A percentile compares a stretch with the other conserved stretches of the same genome.
Evolutionary conservation across 768 basidiomycete genomes (phyloP).

Genomic region (Tulasnella sp.): DNA sequence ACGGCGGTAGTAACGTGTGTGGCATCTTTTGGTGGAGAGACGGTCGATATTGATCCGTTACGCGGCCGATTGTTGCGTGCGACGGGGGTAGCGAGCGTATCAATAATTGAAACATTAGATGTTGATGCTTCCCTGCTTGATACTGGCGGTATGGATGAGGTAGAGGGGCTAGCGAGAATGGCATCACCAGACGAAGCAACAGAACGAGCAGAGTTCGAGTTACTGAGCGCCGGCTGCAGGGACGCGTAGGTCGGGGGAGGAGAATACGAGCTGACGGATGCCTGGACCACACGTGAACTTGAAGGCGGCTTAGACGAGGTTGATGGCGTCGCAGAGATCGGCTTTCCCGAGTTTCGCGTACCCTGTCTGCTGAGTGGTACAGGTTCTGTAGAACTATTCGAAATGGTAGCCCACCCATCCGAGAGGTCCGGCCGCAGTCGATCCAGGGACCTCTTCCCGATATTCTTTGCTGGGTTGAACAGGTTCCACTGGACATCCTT

Average conservation of each 20-base stretch:
- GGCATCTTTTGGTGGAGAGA: background rate
- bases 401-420: background rate
- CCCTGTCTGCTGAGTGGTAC: too few relatives aligned
- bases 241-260: conserved; percentile 11
- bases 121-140: too few relatives aligned
- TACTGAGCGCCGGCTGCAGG: conserved; percentile 6
- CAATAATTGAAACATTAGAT: too few relatives aligned
- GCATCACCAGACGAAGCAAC: too few relatives aligned
- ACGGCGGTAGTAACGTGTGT: background rate
- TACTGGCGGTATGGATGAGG: too few relatives aligned
- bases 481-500: background rate
- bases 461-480: background rate
- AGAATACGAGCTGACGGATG: background rate
- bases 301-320: too few relatives aligned
- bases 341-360: too few relatives aligned
- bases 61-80: background rate
- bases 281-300: background rate
- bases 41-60: background rate
- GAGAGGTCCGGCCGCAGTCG: background rate
- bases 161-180: too few relatives aligned
- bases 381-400: background rate
- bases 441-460: background rate
- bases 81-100: background rate
- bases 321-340: too few relatives aligned
- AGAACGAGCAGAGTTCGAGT: background rate